Base-by-base conservation (phyloP, 1,284 basidiomycete genomes). In the Microbotryum saponariae region DNA sequence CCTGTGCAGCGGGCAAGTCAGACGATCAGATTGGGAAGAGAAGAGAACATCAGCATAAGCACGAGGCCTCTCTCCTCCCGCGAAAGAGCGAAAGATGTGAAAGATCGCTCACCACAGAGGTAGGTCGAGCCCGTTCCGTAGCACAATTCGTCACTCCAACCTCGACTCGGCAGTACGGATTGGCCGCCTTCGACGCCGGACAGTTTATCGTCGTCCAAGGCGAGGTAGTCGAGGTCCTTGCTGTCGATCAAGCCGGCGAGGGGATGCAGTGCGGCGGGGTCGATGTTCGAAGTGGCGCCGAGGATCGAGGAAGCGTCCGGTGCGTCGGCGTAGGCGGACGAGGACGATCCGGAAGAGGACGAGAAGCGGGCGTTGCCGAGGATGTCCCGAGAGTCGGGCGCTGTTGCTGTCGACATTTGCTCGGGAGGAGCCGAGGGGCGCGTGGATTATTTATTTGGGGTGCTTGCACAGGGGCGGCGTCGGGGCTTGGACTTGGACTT, bases 51-150 rank as follows among this genome's bases (percentile, higher is more conserved):
- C 7, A 29, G 18, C 51, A 51, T 48, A 48, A 23, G 9, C 47
- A 14, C 12, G 9, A n/a, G 1, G 23, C 20, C 31, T 9, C 23
- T 48, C 47, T 20, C 23, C 23, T 18, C 9, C 31, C 31, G 65
- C 61, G 70, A 62, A 61, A 55, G 62, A 12, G 12, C 51, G 25
- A 25, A 25, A 25, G 25, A 25, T 25, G 12, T 49, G 25, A 25
- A 25, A 25, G 25, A 25, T 25, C 54, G 85, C 91, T 75, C 76
- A 93, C 94, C 96, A 74, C 89, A 83, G 60, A 98, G 85, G 84
- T 98, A 98, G 79, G 93, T 97, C 68, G 93, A 96, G 61, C 96
- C 96, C 72, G 94, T 97, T 71, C 96, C 96, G 78, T 98, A 97
- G 83, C 92, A 97, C 64, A 99, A 81, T 78, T 98, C 96, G 80